A percentile compares a stretch with the other conserved stretches of the same genome.
phyloP scores from a whole-genome alignment of 495 filamentous ascomycete species.

The Poronia punctata region DNA sequence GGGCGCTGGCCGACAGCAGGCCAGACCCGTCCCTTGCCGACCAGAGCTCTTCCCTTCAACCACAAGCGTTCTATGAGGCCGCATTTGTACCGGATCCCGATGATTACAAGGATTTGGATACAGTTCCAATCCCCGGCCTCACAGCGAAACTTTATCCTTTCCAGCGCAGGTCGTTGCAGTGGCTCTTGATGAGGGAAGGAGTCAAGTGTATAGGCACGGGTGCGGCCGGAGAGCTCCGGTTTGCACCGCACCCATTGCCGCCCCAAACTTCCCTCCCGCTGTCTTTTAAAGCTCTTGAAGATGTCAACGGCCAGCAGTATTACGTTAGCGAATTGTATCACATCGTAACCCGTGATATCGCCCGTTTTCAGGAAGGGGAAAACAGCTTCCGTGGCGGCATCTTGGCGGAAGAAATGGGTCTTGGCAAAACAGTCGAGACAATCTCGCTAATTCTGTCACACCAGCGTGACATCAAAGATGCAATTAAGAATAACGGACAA shows the following conservation, averaged over 20 bases:
- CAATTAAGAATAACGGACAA: conserved; percentile 24
- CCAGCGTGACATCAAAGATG: conserved; percentile 23
- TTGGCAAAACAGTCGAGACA: conserved; percentile 91
- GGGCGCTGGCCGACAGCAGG: neutral
- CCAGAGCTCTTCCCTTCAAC: conserved; percentile 16
- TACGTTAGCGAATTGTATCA: conserved; percentile 59
- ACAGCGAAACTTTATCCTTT: conserved; percentile 36
- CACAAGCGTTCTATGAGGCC: conserved; percentile 40
- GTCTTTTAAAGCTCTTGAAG: conserved; percentile 20
- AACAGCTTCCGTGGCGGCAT: conserved; percentile 53
- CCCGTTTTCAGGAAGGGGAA: conserved; percentile 36
- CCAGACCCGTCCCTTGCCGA: neutral
- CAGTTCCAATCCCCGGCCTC: conserved; percentile 23
- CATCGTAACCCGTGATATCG: conserved; percentile 47
- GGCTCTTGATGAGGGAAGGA: conserved; percentile 40
- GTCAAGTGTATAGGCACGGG: conserved; percentile 22
- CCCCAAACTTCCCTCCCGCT: conserved; percentile 9
- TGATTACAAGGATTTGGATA: conserved; percentile 11
- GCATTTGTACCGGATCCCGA: conserved; percentile 30
- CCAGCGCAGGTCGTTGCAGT: conserved; percentile 37
- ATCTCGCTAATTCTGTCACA: conserved; percentile 70
- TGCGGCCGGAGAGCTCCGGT: conserved; percentile 3
- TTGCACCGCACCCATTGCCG: conserved; percentile 15
- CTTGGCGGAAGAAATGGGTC: conserved; percentile 92
- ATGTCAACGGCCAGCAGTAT: conserved; percentile 24